Percentiles rank a stretch among this genome's conserved stretches.
Conservation (phyloP, 2,329 filamentous ascomycete species). For the Fusarium caatingaense region DNA sequence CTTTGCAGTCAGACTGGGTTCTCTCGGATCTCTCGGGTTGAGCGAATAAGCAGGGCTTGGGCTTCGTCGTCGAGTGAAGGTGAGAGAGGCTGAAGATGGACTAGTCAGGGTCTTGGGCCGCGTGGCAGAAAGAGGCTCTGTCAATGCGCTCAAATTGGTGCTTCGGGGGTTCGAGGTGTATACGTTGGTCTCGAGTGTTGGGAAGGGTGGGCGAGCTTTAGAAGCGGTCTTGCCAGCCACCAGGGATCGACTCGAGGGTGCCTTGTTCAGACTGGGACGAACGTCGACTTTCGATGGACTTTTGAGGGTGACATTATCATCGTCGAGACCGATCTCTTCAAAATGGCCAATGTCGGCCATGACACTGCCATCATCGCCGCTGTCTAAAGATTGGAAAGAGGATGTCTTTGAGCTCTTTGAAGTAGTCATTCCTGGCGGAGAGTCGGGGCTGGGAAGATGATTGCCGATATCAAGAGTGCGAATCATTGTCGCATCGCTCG, state of each 20-base stretch:
- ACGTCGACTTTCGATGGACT: constrained; percentile 59
- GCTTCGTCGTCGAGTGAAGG: constrained; percentile 58
- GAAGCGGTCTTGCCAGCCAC: constrained; percentile 48
- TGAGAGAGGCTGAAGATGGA: constrained; percentile 53
- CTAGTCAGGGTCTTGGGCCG: constrained; percentile 44
- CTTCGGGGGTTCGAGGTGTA: constrained; percentile 63
- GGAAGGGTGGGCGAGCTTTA: constrained; percentile 57
- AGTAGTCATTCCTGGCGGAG: constrained; percentile 72
- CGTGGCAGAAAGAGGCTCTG: constrained; percentile 50
- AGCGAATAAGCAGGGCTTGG: constrained; percentile 63
- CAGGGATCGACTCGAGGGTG: constrained; percentile 46
- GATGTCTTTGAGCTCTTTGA: constrained; percentile 94
- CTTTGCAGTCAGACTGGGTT: constrained; percentile 54
- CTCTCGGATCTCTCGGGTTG: constrained; percentile 58
- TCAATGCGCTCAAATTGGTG: constrained; percentile 57
- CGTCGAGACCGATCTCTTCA: constrained; percentile 90
- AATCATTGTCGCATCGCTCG: constrained; percentile 52
- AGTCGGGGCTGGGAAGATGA: constrained; percentile 51
- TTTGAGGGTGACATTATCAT: constrained; percentile 65
- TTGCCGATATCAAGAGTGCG: constrained; percentile 48
- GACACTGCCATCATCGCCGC: constrained; percentile 77
- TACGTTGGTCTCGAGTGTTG: constrained; percentile 59
- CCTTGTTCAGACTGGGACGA: constrained; percentile 48
- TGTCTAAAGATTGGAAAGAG: constrained; percentile 83
- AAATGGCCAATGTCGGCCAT: constrained; percentile 84